Evolutionary conservation across 495 filamentous ascomycete genomes (phyloP), one percentile per base, ranked within the genome.

Genomic region (Schizothecium vesticola): DNA sequence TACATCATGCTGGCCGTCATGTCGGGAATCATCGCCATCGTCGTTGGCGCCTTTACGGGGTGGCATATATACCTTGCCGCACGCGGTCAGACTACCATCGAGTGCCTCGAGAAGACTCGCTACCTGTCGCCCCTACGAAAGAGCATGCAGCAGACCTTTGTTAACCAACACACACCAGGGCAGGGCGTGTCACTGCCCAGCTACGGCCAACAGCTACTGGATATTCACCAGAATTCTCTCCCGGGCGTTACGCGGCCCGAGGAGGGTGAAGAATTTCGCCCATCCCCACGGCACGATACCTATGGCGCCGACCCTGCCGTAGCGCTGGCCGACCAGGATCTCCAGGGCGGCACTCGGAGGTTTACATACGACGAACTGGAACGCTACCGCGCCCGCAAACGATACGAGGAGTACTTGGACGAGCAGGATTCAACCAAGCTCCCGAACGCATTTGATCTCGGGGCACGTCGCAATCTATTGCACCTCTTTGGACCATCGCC

Each of bases 381-480:
- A 76, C 86, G 86, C 8, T 82, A 88, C 61, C 89, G 91, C 66
- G 82, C 82, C 0, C 75, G 83, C 60, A 90, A 91, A 33, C 86
- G 93, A 64, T 97, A 98, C 77, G 86, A 94, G 70, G 85, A 89
- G 55, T 98, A 97, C 76, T 86, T 97, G 26, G 89, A 96, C 74
- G 92, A 97, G 73, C 85, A 91, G 74, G 92, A 96, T 72, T 90
- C 87, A 33, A 88, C 91, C 69, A 92, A 91, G 70, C 85, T 97
- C 56, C 95, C 95, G 3, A 92, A 92, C 73, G 94, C 96, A 13
- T 99, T 99, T 72, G 90, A 99, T 72, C 87, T 95, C 24, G 95
- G 96, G 67, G 88, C 88, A 81, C 83, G 82, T 36, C 84, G 84
- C 13, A 99, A 99, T 72, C 80, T 98, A n/a, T 70, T 80, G 3